Conservation (phyloP, 768 basidiomycete species). For the Tricholoma bakamatsutake region DNA sequence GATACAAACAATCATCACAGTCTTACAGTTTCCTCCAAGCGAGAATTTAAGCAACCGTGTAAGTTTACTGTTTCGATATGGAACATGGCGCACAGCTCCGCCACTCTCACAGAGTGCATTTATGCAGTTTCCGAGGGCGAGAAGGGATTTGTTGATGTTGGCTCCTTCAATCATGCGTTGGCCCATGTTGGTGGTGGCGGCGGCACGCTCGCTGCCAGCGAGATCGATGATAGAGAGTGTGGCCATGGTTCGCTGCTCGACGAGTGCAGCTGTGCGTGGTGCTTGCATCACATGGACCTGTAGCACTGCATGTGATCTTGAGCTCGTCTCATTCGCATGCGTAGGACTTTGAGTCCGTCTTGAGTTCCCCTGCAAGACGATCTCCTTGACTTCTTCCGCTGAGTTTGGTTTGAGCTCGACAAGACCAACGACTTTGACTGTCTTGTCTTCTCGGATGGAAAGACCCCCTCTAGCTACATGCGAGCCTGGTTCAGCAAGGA, state of each 20-base stretch:
- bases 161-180: constrained; percentile 98
- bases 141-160: constrained; percentile 97
- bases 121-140: constrained; percentile 97
- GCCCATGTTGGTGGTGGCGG: constrained; percentile 95
- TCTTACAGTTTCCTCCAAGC: constrained; percentile 97
- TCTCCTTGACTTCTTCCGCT: constrained; percentile 91
- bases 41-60: constrained; percentile 97
- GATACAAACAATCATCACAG: constrained; percentile 98
- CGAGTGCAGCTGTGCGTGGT: constrained; percentile 78
- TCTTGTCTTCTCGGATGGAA: constrained; percentile 90
- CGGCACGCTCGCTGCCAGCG: constrained; percentile 94
- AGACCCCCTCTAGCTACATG: constrained; percentile 73
- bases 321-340: constrained; percentile 94
- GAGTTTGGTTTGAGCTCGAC: constrained; percentile 74
- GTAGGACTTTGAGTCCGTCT: constrained; percentile 91
- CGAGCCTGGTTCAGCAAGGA: constrained; percentile 71
- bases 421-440: constrained; percentile 84
- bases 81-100: constrained; percentile 82
- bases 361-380: constrained; percentile 84
- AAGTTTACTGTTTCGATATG: constrained; percentile 97
- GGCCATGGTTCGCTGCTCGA: constrained; percentile 77
- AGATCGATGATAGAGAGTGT: constrained; percentile 97
- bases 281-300: constrained; percentile 91
- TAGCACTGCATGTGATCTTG: constrained; percentile 95
- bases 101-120: constrained; percentile 96